Base-by-base conservation (phyloP, 2,329 filamentous ascomycete species). In the Ophiostoma himal-ulmi region DNA sequence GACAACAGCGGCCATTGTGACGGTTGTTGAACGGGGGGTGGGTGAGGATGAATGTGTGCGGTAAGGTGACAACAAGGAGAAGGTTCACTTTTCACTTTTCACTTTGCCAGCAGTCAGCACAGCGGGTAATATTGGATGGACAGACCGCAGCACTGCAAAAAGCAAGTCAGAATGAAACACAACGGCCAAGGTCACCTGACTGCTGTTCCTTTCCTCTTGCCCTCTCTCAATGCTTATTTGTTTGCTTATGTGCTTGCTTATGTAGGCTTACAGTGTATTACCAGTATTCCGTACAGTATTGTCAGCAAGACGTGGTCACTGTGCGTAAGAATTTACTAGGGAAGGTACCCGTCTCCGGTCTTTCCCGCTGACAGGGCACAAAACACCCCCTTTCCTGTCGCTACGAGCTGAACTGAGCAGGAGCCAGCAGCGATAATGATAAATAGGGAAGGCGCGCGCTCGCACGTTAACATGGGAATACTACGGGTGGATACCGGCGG, bases 1-100 rank as follows among this genome's bases (percentile, higher is more conserved):
- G 44, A 48, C 44, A 48, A 82, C 79, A 71, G 82, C 80, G 79
- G 83, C 79, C 83, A 84, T 84, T 81, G 78, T 79, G 78, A 77
- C 17, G 44, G 44, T 48, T 48, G 44, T 48, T 48, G 44, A 48
- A 20, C 44, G 44, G 17, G 44, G 44, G 30, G 30, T 2, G n/a
- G 44, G 44, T 48, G 44, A 48, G 44, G 17, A 48, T 48, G 44
- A 48, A 48, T 48, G 44, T 48, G 44, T 48, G 17, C 17, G 44
- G 44, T 48, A 48, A 48, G 17, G 44, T 48, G 44, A 48, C 44
- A 48, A 48, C 44, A 48, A 13, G n/a, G 44, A 48, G 44, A 48
- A 48, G 17, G 41, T 44, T 44, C 41, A 44, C 17, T 20, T 48
- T 44, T 44, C 41, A 44, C 17, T 20, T 48, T 30, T 30, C 30